These are phyloP conservation scores for Coniferiporia weirii DNA, from an alignment of 1,284 basidiomycete genomes.

Conservation along the genomic window DNA sequence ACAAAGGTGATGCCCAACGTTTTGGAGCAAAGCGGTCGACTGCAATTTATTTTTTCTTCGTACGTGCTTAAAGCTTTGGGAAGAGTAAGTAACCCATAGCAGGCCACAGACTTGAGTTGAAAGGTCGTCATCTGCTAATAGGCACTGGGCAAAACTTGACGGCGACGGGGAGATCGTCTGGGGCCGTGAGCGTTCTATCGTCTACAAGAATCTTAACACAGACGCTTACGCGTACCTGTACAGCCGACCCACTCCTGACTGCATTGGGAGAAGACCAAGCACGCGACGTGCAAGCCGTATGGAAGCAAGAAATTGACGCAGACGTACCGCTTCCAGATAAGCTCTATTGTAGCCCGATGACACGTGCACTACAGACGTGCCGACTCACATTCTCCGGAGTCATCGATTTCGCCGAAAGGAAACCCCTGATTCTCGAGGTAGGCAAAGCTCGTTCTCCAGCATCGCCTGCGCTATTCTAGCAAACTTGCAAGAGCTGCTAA, in stretches of 20 bases:
- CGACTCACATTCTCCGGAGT: slow-evolving; percentile 55
- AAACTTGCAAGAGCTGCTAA: neutral
- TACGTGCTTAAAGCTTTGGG: slow-evolving; percentile 37
- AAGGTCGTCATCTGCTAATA: slow-evolving; percentile 23
- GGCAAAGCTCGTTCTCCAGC: neutral
- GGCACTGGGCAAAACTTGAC: slow-evolving; percentile 65
- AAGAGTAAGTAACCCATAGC: slow-evolving; percentile 37
- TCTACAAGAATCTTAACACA: neutral
- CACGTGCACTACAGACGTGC: slow-evolving; percentile 66
- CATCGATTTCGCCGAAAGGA: slow-evolving; percentile 23
- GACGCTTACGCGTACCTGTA: neutral
- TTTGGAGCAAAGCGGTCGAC: slow-evolving; percentile 3
- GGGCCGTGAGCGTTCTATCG: slow-evolving; percentile 59
- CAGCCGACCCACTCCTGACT: slow-evolving; percentile 76
- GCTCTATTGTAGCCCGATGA: slow-evolving; percentile 70
- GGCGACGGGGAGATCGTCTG: slow-evolving; percentile 71
- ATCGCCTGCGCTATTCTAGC: neutral
- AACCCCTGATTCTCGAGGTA: slow-evolving; percentile 29
- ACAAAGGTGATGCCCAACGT: slow-evolving; percentile 34
- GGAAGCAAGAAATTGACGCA: slow-evolving; percentile 48
- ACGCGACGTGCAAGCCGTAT: slow-evolving; percentile 43
- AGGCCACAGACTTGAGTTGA: neutral
- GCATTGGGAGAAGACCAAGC: slow-evolving; percentile 64
- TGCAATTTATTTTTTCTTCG: neutral
- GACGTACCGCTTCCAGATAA: slow-evolving; percentile 57